Conservation (phyloP, 176 grass and related monocot genomes). For the Triticum dicoccoides region DNA sequence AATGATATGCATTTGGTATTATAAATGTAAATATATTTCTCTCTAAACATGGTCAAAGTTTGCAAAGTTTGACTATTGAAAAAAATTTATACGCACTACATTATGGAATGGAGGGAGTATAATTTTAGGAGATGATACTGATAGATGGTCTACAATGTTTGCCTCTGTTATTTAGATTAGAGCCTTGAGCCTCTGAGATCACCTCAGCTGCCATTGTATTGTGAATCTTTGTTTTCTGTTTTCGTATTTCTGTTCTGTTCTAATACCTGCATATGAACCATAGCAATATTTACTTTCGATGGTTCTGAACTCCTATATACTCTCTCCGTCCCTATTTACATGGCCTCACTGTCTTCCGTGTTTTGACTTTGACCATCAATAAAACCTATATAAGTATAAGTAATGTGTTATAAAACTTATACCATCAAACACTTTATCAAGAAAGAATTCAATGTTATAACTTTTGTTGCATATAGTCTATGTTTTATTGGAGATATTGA, state of each 20-base stretch:
- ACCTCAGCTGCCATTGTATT: neutral
- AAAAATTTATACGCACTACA: too few species aligned
- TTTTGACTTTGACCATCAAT: neutral
- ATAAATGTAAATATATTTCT: too few species aligned
- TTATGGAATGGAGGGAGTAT: neutral
- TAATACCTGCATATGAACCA: neutral
- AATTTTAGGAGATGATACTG: neutral
- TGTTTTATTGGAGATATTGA: neutral
- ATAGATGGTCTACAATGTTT: conserved; percentile 8
- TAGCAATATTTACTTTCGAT: neutral
- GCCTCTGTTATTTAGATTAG: neutral
- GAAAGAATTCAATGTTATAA: neutral
- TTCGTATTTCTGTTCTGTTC: neutral
- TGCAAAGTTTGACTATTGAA: too few species aligned
- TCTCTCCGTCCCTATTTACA: too few species aligned
- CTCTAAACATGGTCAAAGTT: too few species aligned
- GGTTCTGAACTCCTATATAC: neutral
- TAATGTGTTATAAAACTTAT: neutral
- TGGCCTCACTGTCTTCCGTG: neutral
- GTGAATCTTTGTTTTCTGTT: neutral
- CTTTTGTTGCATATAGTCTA: neutral
- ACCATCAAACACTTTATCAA: neutral
- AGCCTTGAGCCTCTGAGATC: neutral
- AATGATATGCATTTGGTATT: too few species aligned
- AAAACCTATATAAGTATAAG: neutral